Evolutionary conservation across 192 early-diverging fungal genomes (phyloP), one percentile per base, ranked within the genome.

Genomic region (Funneliformis mosseae): DNA sequence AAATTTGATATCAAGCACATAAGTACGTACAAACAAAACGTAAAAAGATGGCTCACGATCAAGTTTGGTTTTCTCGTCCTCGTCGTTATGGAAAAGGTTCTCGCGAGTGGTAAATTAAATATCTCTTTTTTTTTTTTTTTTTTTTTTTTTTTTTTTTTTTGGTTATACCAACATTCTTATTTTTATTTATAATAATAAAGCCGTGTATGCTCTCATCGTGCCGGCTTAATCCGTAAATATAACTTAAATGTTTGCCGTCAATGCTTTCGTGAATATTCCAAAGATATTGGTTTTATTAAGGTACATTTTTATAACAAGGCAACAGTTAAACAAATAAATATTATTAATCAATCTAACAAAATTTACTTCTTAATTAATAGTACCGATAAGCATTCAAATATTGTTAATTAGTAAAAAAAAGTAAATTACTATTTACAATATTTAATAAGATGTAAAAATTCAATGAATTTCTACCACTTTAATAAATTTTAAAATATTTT

Each of bases 201-300:
- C 92, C 96, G 98, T 85, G 96, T 98, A 84, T 98, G 97, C 90
- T 91, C 96, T 83, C 97, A 99, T 94, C 96, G 93, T 85, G 98
- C 98, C 82, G 98, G 98, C 94, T 94, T 99, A 87, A 98, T 99
- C 89, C 96, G 98, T 93, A 99, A 99, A 93, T 99, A 99, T 91
- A 92, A 92, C 79, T 90, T 99, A 77, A 94, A 98, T 93, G 90
- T 99, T 83, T 99, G 98, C 93, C 95, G 98, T 93, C 98, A 99
- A 89, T 98, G 97, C 93, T 99, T 99, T 96, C 96, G 98, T 89
- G 96, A 99, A 89, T 94, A 99, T 88, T 88, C 96, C 87, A 91
- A 89, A 81, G 97, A 97, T 87, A 99, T 99, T 90, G 98, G 98
- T 82, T 99, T 99, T 93, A 88, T 92, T 88, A 99, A 99, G 95